Evolutionary conservation across 2,329 filamentous ascomycete genomes (phyloP).

Genomic region (Aspergillus ibericus): DNA sequence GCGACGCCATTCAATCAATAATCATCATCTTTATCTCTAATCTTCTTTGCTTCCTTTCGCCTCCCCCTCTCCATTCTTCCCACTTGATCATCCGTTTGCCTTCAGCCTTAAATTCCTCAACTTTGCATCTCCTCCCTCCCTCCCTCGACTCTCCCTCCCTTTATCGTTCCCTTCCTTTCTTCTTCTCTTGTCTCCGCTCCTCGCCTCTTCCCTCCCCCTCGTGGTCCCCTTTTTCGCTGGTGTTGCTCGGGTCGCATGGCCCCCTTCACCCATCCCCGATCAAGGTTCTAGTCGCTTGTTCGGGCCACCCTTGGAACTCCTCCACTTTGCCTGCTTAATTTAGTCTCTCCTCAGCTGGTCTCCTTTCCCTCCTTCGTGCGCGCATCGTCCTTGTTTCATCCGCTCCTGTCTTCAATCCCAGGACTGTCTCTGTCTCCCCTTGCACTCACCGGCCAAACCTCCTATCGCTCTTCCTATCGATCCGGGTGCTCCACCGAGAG

Average conservation of each 20-base stretch:
- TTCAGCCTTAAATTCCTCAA: too few species aligned
- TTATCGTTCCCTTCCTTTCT: background rate
- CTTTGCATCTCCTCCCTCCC: background rate
- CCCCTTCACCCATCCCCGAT: constrained; percentile 8
- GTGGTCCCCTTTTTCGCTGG: constrained; percentile 2
- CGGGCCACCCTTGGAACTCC: constrained; percentile 8
- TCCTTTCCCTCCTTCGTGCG: constrained; percentile 10
- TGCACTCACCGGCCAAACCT: background rate
- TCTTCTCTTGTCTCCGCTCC: background rate
- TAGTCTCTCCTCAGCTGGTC: constrained; percentile 4
- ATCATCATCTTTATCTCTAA: background rate
- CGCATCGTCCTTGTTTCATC: constrained; percentile 11
- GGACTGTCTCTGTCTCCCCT: background rate
- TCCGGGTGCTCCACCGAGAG: background rate
- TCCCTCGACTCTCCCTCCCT: background rate
- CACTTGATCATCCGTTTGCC: background rate
- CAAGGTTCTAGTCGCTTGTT: constrained; percentile 8
- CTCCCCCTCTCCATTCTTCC: constrained; percentile 5
- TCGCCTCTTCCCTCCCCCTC: background rate
- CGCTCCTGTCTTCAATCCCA: background rate
- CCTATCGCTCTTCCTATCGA: background rate
- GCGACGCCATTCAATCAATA: background rate
- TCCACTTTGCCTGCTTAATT: constrained; percentile 3
- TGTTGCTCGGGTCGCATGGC: constrained; percentile 16
- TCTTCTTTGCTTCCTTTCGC: constrained; percentile 4